Evolutionary conservation across 1,284 basidiomycete genomes (phyloP).

Genomic region (Ceratorhiza oryzae-sativae): DNA sequence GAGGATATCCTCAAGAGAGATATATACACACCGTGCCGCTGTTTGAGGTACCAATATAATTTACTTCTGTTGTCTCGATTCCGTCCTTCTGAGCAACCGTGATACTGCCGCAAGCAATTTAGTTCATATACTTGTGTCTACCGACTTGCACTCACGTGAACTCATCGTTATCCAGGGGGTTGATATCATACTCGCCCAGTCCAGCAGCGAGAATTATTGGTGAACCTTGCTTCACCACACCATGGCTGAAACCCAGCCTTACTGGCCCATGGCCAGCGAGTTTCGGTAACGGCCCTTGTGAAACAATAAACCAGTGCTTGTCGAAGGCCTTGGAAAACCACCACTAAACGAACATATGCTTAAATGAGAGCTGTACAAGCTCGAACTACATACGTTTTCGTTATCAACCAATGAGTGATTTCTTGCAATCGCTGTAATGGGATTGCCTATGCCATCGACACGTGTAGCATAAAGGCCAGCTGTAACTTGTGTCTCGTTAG

Average conservation of each 20-base stretch:
- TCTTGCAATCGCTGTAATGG: not conserved
- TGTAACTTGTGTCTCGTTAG: not conserved
- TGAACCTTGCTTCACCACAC: constrained; percentile 3
- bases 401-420: not conserved
- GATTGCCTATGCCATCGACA: not conserved
- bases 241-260: not conserved
- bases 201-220: not conserved
- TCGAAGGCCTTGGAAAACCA: not conserved
- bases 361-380: not conserved
- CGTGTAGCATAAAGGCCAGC: not conserved
- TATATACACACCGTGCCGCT: not conserved
- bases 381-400: not conserved
- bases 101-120: not conserved
- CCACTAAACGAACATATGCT: not conserved
- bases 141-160: not conserved
- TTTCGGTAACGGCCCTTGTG: not conserved
- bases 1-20: too few species aligned
- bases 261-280: not conserved
- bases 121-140: not conserved
- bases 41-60: not conserved
- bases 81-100: not conserved
- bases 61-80: not conserved
- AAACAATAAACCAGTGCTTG: not conserved
- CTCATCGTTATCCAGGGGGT: not conserved
- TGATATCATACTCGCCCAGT: not conserved